Evolutionary conservation across 371 early-diverging fungal genomes (phyloP).

Genomic region (Blakeslea trispora): DNA sequence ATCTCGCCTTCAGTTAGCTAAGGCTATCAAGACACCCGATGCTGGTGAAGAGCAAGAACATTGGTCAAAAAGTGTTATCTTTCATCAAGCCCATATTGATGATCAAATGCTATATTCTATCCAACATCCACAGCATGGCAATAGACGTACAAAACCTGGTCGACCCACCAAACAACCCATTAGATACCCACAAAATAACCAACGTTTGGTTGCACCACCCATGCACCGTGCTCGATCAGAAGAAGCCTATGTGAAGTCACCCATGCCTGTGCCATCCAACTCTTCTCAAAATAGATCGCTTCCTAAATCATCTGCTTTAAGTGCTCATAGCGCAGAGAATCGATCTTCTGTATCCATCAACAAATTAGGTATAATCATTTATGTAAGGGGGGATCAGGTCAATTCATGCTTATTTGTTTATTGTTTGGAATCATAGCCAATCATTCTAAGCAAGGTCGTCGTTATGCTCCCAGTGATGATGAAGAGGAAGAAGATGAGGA

Average conservation of each 20-base stretch:
- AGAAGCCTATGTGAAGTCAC: slow-evolving; percentile 8
- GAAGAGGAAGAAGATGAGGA: slow-evolving; percentile 29
- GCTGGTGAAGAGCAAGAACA: slow-evolving; percentile 38
- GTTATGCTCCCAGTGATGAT: slow-evolving; percentile 36
- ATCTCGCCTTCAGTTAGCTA: slow-evolving; percentile 50
- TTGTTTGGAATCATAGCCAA: background rate
- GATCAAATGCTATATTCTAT: slow-evolving; percentile 35
- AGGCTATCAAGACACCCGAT: slow-evolving; percentile 54
- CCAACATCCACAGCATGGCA: slow-evolving; percentile 20
- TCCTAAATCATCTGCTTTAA: slow-evolving; percentile 1
- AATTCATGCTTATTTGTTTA: background rate
- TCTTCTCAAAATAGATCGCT: slow-evolving; percentile 2
- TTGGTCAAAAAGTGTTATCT: slow-evolving; percentile 50
- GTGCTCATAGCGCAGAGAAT: background rate
- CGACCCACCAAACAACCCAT: slow-evolving; percentile 5
- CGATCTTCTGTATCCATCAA: slow-evolving; percentile 6
- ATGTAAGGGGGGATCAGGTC: too few species aligned
- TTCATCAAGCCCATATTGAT: slow-evolving; percentile 49
- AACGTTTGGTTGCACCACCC: slow-evolving; percentile 12
- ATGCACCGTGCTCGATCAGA: slow-evolving; percentile 20
- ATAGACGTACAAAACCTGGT: slow-evolving; percentile 8
- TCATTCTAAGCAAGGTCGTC: slow-evolving; percentile 12
- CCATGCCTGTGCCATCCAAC: background rate
- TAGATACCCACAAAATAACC: slow-evolving; percentile 6
- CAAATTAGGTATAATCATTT: background rate